Evolutionary conservation across 176 grass and related monocot species (phyloP).

Genomic region (Triticum monococcum): DNA sequence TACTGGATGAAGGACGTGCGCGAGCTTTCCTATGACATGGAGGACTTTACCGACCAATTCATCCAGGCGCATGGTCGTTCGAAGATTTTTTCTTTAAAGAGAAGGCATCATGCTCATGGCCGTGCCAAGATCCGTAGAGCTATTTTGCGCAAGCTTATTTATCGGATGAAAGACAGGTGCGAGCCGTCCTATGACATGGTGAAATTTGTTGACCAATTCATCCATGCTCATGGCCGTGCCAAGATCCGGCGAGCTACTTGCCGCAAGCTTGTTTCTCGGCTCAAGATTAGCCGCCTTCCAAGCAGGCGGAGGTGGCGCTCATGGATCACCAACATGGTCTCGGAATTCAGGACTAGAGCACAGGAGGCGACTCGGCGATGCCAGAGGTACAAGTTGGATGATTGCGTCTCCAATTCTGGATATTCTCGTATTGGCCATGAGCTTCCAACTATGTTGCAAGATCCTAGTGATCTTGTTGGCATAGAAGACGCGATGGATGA

Average conservation of each 20-base stretch:
- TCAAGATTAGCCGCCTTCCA: background rate
- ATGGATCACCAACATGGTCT: background rate
- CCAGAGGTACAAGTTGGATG: background rate
- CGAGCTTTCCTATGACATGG: slow-evolving; percentile 14
- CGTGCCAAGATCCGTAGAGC: too few species aligned
- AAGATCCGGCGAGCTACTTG: too few species aligned
- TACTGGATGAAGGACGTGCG: slow-evolving; percentile 13
- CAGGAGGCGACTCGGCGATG: background rate
- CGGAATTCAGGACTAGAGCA: background rate
- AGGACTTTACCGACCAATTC: background rate
- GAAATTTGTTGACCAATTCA: too few species aligned
- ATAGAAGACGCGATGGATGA: background rate
- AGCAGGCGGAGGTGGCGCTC: background rate
- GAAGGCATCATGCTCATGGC: too few species aligned
- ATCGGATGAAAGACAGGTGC: too few species aligned
- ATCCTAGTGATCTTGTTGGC: background rate
- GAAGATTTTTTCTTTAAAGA: too few species aligned
- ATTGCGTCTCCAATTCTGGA: background rate
- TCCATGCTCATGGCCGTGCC: too few species aligned
- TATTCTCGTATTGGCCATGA: background rate
- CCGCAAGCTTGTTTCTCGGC: background rate
- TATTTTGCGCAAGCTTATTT: background rate
- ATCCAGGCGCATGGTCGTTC: background rate
- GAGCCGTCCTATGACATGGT: too few species aligned
- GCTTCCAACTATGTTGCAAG: background rate